These are phyloP conservation scores for Dictyostelium capitatum DNA, from an alignment of 78 protist species.

Conservation along the genomic window DNA sequence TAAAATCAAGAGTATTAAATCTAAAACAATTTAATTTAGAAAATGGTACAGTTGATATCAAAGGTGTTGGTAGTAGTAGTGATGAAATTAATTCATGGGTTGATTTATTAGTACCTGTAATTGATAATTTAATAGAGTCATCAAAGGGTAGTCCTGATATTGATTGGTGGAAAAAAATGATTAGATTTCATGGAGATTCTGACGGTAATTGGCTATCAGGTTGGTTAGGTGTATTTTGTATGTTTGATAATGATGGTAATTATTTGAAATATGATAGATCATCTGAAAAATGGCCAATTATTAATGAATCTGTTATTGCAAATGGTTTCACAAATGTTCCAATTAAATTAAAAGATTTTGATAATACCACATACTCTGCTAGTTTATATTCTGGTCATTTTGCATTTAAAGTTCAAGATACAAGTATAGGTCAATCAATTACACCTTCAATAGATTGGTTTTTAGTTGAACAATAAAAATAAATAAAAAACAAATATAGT, in stretches of 20 bases:
- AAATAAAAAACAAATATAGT: no score
- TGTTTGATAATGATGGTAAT: background rate
- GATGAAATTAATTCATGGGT: slow-evolving; percentile 47
- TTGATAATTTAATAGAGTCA: slow-evolving; percentile 18
- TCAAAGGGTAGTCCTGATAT: background rate
- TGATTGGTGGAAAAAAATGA: slow-evolving; percentile 51
- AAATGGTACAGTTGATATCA: no score
- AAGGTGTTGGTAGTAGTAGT: no score
- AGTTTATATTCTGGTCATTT: background rate
- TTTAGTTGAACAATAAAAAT: no score
- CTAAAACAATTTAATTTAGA: slow-evolving; percentile 7
- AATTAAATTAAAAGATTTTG: background rate
- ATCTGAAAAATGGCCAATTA: background rate
- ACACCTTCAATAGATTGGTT: background rate
- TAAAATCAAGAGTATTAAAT: background rate
- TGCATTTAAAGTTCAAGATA: background rate
- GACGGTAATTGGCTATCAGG: background rate
- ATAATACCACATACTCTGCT: background rate
- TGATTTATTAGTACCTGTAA: slow-evolving; percentile 15
- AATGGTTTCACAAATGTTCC: background rate
- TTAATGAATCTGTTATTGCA: background rate
- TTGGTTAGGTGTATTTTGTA: background rate
- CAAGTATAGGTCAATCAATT: background rate
- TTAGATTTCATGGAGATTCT: background rate
- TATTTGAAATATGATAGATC: background rate